Evolutionary conservation across 2,329 filamentous ascomycete species (phyloP).

Genomic region (Verruconis gallopava): DNA sequence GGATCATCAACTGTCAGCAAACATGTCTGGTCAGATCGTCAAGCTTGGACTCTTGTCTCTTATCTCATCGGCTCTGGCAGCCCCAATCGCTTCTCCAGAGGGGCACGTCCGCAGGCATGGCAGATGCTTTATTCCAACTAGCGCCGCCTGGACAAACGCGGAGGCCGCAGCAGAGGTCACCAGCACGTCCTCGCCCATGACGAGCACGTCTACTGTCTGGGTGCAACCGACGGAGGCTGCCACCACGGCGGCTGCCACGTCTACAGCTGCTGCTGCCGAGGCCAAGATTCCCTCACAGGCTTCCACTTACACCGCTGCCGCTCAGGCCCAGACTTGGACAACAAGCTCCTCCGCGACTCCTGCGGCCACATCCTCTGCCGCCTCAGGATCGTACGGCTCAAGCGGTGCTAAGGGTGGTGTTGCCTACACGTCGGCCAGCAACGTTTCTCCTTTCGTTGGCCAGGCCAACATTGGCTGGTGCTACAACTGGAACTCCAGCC

Average conservation of each 20-base stretch:
- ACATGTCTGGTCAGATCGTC: slow-evolving; percentile 23
- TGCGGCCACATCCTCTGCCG: background rate
- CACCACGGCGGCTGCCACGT: slow-evolving; percentile 1
- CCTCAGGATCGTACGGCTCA: slow-evolving; percentile 5
- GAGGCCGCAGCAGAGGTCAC: too few species aligned
- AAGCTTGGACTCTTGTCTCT: slow-evolving; percentile 32
- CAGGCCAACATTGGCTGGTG: slow-evolving; percentile 41
- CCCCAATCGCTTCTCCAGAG: slow-evolving; percentile 16
- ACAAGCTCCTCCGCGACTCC: background rate
- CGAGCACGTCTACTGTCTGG: too few species aligned
- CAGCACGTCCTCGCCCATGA: too few species aligned
- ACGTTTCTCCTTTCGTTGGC: slow-evolving; percentile 37
- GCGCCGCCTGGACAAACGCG: too few species aligned
- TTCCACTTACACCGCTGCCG: too few species aligned
- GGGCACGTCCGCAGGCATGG: background rate
- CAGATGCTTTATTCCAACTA: too few species aligned
- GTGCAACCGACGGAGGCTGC: too few species aligned
- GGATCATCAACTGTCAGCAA: slow-evolving; percentile 11
- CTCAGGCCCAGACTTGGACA: background rate
- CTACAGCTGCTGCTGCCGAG: slow-evolving; percentile 1
- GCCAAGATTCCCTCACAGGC: too few species aligned
- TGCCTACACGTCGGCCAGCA: slow-evolving; percentile 48
- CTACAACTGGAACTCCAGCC: slow-evolving; percentile 53
- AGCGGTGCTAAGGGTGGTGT: slow-evolving; percentile 47
- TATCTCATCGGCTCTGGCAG: slow-evolving; percentile 26